Percentiles rank a stretch among this genome's conserved stretches.
These are phyloP conservation scores for Chalciporus sphaerocephalus DNA, from an alignment of 768 basidiomycete species.

Conservation along the genomic window DNA sequence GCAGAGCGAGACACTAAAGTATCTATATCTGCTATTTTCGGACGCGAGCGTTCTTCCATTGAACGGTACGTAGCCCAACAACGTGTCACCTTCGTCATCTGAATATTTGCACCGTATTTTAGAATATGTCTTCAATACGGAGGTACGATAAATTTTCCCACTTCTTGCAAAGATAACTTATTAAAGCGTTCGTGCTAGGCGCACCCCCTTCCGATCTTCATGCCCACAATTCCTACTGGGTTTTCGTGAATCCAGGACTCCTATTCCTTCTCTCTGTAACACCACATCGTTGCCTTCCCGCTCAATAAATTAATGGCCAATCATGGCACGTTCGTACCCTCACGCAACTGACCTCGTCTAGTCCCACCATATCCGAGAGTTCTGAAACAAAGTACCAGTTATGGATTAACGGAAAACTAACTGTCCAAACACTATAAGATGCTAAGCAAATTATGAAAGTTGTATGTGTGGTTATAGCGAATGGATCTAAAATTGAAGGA, in stretches of 20 bases:
- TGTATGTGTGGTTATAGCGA: conserved; percentile 13
- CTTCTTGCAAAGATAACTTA: background rate
- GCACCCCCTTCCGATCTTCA: conserved; percentile 70
- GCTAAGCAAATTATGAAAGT: conserved; percentile 15
- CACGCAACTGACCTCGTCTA: no score
- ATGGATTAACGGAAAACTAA: conserved; percentile 9
- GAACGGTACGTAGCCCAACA: conserved; percentile 48
- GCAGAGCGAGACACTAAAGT: conserved; percentile 87
- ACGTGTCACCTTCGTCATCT: conserved; percentile 4
- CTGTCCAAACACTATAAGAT: conserved; percentile 8
- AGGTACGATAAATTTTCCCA: conserved; percentile 43
- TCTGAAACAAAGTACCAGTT: background rate
- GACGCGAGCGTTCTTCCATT: conserved; percentile 70
- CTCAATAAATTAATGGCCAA: background rate
- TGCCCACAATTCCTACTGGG: conserved; percentile 43
- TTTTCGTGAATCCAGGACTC: conserved; percentile 36
- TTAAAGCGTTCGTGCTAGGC: conserved; percentile 37
- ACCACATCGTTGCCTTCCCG: background rate
- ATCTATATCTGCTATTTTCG: conserved; percentile 83
- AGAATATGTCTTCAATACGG: conserved; percentile 93
- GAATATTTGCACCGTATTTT: conserved; percentile 4
- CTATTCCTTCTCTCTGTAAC: background rate
- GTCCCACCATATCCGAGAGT: background rate
- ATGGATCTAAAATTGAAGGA: conserved; percentile 13
- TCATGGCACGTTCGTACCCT: no score